phyloP scores from a whole-genome alignment of 1,139 yeast species.

The Suhomyces bribrorum region DNA sequence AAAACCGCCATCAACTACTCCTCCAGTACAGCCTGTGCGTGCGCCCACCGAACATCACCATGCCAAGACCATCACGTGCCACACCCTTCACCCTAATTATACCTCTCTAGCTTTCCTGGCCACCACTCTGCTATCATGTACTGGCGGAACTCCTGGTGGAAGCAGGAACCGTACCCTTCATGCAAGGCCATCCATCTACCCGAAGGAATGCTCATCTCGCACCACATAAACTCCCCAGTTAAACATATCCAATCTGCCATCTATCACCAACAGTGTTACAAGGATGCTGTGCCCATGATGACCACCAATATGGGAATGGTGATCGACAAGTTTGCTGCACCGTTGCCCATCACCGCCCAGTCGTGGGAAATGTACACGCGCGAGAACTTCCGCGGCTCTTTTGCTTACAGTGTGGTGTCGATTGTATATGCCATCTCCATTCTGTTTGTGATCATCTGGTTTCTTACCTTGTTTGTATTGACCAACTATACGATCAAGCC shows the following conservation, averaged over 20 bases:
- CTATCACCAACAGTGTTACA: conserved; percentile 42
- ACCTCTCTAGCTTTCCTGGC: not conserved
- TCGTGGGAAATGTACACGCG: conserved; percentile 46
- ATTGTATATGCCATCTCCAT: conserved; percentile 62
- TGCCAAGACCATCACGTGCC: not conserved
- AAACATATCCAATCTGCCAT: conserved; percentile 25
- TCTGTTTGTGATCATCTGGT: conserved; percentile 65
- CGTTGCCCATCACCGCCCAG: conserved; percentile 40
- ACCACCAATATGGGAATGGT: conserved; percentile 41
- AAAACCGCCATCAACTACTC: not conserved
- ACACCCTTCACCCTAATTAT: not conserved
- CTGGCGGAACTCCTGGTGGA: conserved; percentile 37
- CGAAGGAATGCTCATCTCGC: conserved; percentile 40
- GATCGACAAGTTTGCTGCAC: conserved; percentile 25
- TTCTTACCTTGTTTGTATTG: conserved; percentile 61
- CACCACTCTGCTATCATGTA: conserved; percentile 26
- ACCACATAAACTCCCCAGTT: conserved; percentile 22
- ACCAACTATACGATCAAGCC: conserved; percentile 62
- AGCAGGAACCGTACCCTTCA: conserved; percentile 29
- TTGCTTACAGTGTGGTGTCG: conserved; percentile 59
- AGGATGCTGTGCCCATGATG: conserved; percentile 42
- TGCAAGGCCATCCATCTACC: conserved; percentile 34
- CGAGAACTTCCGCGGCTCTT: conserved; percentile 40
- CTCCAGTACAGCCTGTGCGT: not conserved
- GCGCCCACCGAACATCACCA: not conserved